Evolutionary conservation across 202 grass and related monocot species (phyloP).

Genomic region (Sporobolus alterniflorus): DNA sequence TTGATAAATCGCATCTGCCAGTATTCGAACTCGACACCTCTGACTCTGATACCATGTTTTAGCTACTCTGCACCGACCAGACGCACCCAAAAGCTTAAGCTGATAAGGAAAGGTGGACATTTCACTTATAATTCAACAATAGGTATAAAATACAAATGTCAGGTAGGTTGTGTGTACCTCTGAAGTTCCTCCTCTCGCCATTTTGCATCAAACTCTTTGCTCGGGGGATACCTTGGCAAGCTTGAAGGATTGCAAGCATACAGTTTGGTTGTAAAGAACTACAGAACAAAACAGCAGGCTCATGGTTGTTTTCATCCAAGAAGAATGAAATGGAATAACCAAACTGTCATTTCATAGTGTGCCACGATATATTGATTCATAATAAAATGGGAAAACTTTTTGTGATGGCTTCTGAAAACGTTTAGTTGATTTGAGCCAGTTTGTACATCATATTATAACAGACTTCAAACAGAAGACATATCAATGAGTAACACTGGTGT

Average conservation of each 20-base stretch:
- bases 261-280: conserved; percentile 92
- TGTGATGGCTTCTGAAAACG: conserved; percentile 12
- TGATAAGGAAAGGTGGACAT: too few species aligned
- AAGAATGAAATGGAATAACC: background rate
- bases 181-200: conserved; percentile 79
- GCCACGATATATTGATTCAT: background rate
- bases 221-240: conserved; percentile 89
- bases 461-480: background rate
- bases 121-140: too few species aligned
- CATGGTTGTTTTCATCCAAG: conserved; percentile 13
- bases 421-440: background rate
- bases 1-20: too few species aligned
- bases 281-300: conserved; percentile 42
- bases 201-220: conserved; percentile 99
- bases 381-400: conserved; percentile 13
- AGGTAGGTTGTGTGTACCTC: conserved; percentile 56
- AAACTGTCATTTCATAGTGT: background rate
- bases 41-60: too few species aligned
- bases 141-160: conserved; percentile 1
- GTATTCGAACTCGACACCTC: too few species aligned
- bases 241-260: conserved; percentile 94
- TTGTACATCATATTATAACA: conserved; percentile 30
- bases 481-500: background rate
- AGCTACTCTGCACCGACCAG: too few species aligned
- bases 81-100: too few species aligned